phyloP scores from a whole-genome alignment of 805 yeast species.

The Pichia kluyveri region DNA sequence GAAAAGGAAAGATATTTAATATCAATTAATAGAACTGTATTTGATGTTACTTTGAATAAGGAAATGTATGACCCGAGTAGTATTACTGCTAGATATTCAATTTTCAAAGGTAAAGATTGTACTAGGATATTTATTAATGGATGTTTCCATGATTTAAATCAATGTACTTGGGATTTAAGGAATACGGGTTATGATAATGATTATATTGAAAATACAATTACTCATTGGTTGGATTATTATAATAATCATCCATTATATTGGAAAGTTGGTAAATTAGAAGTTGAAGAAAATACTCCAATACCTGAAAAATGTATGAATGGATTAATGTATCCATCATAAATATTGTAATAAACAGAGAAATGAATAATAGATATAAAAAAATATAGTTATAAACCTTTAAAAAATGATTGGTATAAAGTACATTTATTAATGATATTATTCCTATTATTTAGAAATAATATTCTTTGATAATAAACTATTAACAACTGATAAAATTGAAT shows the following conservation, averaged over 20 bases:
- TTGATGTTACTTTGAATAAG: slow-evolving; percentile 47
- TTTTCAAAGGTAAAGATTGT: slow-evolving; percentile 57
- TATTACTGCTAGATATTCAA: slow-evolving; percentile 37
- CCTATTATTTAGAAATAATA: not conserved
- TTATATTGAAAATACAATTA: slow-evolving; percentile 29
- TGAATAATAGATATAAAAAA: not conserved
- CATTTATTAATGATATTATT: not conserved
- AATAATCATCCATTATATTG: slow-evolving; percentile 41
- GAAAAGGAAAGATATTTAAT: slow-evolving; percentile 32
- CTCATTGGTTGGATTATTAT: slow-evolving; percentile 46
- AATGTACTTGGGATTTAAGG: slow-evolving; percentile 57
- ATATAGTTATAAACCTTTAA: not conserved
- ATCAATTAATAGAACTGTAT: slow-evolving; percentile 52
- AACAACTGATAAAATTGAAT: slow-evolving; percentile 56
- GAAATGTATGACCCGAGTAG: slow-evolving; percentile 38
- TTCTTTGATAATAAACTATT: slow-evolving; percentile 30
- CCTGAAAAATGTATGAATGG: slow-evolving; percentile 3
- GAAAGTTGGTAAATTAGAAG: slow-evolving; percentile 46
- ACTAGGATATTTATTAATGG: slow-evolving; percentile 68
- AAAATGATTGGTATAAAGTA: not conserved
- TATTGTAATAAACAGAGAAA: not conserved
- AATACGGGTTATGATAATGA: slow-evolving; percentile 37
- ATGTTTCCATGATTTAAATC: slow-evolving; percentile 45
- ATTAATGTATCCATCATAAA: not conserved
- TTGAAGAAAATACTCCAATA: not conserved